phyloP scores from a whole-genome alignment of 75 land plant species.

The Picea glauca region DNA sequence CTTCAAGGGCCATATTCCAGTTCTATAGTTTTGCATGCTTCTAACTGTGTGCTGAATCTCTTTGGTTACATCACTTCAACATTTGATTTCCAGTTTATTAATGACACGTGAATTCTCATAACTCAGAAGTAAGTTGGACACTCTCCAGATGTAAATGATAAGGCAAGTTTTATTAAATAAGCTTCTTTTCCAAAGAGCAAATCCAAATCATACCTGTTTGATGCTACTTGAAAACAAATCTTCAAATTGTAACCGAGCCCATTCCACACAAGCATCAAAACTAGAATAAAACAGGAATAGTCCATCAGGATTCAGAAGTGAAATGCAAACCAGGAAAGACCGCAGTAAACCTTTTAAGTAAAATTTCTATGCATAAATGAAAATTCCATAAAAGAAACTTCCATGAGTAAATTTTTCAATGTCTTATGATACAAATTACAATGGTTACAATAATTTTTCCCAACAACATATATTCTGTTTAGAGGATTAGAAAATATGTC shows the following conservation, averaged over 20 bases:
- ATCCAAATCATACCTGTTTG: slow-evolving; percentile 36
- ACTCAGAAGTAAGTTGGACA: not conserved
- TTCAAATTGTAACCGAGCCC: slow-evolving; percentile 63
- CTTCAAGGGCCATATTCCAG: not conserved
- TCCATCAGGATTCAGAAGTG: not conserved
- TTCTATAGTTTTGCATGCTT: not conserved
- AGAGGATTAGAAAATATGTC: not conserved
- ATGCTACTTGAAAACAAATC: slow-evolving; percentile 48
- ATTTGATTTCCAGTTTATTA: not conserved
- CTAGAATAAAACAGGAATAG: slow-evolving; percentile 13
- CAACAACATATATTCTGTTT: not conserved
- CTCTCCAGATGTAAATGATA: not conserved
- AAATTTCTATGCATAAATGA: not conserved
- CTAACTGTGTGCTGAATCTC: not conserved
- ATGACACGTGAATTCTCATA: not conserved
- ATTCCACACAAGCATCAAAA: slow-evolving; percentile 55
- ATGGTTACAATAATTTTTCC: not conserved
- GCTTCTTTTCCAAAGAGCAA: not conserved
- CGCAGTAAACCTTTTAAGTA: not conserved
- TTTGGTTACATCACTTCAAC: not conserved
- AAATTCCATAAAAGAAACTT: not conserved
- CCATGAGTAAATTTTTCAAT: not conserved
- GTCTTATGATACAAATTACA: not conserved
- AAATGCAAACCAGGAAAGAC: slow-evolving; percentile 9
- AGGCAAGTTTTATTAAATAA: not conserved